Conservation (phyloP, 257 asterid genomes). For the Solanum okadae region DNA sequence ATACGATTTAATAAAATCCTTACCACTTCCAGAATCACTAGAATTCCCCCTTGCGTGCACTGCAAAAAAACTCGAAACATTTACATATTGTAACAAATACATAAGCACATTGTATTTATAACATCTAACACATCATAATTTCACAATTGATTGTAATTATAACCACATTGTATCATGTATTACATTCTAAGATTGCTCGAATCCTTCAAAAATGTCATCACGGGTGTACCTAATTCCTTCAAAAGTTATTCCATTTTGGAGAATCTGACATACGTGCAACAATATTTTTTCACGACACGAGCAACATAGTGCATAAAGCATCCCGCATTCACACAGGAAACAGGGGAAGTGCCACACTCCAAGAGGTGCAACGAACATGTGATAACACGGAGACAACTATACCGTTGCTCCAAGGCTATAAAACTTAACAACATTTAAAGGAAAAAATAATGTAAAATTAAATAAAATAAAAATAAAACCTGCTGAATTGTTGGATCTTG, state of each 20-base stretch:
- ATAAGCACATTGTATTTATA: background rate
- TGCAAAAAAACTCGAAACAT: constrained; percentile 9
- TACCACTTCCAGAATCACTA: constrained; percentile 24
- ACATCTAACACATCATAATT: background rate
- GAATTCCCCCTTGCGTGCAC: constrained; percentile 30
- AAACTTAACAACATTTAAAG: background rate
- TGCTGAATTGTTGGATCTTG: constrained; percentile 31
- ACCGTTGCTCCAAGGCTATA: background rate
- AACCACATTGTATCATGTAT: background rate
- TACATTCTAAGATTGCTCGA: background rate
- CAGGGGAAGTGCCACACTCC: background rate
- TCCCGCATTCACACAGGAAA: background rate
- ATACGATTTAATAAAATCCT: background rate
- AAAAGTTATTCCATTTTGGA: no score
- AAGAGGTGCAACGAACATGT: background rate
- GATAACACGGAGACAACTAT: background rate
- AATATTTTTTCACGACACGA: background rate
- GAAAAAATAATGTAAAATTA: background rate
- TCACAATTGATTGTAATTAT: background rate
- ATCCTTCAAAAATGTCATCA: background rate
- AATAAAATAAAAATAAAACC: constrained; percentile 18
- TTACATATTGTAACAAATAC: constrained; percentile 1
- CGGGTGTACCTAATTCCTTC: background rate
- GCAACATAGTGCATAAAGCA: background rate
- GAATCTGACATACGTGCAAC: background rate